Conservation (phyloP, 2,329 filamentous ascomycete species). For the Lecanosticta acicola region DNA sequence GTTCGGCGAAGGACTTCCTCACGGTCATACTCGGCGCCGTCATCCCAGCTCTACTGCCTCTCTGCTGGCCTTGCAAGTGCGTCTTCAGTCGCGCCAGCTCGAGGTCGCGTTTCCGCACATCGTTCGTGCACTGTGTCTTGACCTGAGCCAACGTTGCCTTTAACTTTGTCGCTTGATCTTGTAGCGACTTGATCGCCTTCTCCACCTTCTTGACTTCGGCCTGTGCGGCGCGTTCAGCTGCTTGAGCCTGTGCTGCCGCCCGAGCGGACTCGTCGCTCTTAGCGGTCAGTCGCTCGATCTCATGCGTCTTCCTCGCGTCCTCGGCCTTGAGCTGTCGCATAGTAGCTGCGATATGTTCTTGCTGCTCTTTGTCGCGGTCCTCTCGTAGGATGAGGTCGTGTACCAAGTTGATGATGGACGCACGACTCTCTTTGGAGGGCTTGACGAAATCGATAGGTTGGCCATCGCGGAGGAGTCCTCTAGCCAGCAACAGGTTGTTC, state of each 20-base stretch:
- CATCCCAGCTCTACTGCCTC: constrained; percentile 43
- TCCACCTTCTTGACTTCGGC: constrained; percentile 80
- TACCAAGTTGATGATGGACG: constrained; percentile 81
- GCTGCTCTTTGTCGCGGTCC: constrained; percentile 88
- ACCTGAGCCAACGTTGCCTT: constrained; percentile 78
- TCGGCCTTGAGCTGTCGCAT: constrained; percentile 72
- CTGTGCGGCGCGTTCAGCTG: constrained; percentile 65
- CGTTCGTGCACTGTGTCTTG: constrained; percentile 78
- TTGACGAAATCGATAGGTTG: constrained; percentile 75
- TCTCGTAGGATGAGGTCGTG: constrained; percentile 87
- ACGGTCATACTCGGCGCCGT: constrained; percentile 47
- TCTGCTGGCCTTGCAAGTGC: constrained; percentile 64
- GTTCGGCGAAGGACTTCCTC: constrained; percentile 40
- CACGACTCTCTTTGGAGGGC: constrained; percentile 65
- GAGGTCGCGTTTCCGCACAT: constrained; percentile 82
- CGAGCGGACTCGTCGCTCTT: constrained; percentile 54
- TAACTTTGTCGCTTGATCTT: constrained; percentile 75
- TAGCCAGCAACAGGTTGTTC: constrained; percentile 60
- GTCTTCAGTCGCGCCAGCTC: constrained; percentile 86
- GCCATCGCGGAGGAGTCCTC: constrained; percentile 58
- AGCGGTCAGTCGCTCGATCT: constrained; percentile 18
- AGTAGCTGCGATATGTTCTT: constrained; percentile 73
- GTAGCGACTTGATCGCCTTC: constrained; percentile 64
- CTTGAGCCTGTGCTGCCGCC: constrained; percentile 68
- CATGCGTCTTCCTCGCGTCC: constrained; percentile 59